A percentile compares a stretch with the other conserved stretches of the same genome.
Evolutionary conservation across 169 alveolate species (phyloP).

Genomic region (Babesia caballi): DNA sequence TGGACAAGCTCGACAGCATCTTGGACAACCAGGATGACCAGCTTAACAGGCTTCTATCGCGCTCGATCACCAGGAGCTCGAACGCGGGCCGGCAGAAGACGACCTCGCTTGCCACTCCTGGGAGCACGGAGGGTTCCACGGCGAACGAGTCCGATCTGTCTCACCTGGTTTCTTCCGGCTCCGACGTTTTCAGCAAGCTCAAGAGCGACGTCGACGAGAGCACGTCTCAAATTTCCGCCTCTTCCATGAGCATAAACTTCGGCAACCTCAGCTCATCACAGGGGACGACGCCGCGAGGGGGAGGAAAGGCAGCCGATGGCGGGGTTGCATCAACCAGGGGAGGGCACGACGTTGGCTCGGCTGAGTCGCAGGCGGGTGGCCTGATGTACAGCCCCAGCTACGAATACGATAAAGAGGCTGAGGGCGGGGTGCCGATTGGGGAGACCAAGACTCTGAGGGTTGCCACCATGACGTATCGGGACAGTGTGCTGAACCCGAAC

Average conservation of each 20-base stretch:
- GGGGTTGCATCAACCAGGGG: background rate
- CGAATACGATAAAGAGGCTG: background rate
- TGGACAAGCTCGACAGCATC: background rate
- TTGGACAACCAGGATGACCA: slow-evolving; percentile 18
- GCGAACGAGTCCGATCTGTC: background rate
- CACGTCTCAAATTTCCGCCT: background rate
- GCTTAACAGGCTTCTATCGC: background rate
- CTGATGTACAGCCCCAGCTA: slow-evolving; percentile 1
- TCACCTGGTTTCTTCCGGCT: too few species aligned
- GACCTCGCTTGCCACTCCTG: background rate
- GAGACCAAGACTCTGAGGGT: too few species aligned
- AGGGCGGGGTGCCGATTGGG: too few species aligned
- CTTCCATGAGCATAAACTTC: background rate
- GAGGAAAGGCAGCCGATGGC: too few species aligned
- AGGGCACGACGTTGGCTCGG: background rate
- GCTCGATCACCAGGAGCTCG: background rate
- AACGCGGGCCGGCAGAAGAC: background rate
- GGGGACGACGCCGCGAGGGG: too few species aligned
- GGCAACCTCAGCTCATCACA: slow-evolving; percentile 5
- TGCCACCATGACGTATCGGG: too few species aligned
- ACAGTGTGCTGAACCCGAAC: background rate
- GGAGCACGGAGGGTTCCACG: background rate
- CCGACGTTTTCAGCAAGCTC: background rate
- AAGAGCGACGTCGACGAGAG: background rate
- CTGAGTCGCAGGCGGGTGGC: background rate